Base-by-base conservation (phyloP, 2,329 filamentous ascomycete species). In the Aulographum hederae region DNA sequence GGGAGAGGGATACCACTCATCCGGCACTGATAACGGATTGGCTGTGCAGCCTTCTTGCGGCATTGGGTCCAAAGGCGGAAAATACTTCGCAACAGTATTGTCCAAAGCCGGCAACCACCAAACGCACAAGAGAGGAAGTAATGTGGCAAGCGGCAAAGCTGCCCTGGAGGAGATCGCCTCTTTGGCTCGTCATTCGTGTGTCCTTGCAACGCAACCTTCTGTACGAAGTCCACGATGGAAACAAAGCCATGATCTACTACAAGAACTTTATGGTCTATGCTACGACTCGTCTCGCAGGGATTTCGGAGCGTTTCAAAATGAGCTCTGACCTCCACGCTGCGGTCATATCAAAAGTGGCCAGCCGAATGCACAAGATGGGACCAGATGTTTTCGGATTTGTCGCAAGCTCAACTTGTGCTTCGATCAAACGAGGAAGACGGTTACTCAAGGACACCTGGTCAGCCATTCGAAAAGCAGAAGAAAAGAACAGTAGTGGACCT, bases 101-200 rank as follows among this genome's bases (percentile, higher is more conserved):
- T n/a, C n/a, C n/a, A n/a, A n/a, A n/a, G n/a, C n/a, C n/a, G n/a
- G n/a, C n/a, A n/a, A n/a, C n/a, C n/a, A n/a, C n/a, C n/a, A 80
- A 80, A 43, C 56, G 63, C 2, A 60, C 78, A 0, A 58, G 68
- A 0, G 75, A 79, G 31, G 71, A 76, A n/a, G 62, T 76, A 0
- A 58, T 57, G 10, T 61, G 67, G 44, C 43, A 60, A 1, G 47
- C 46, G 3, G 53, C 58, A 0, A 46, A 58, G 1, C 43, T 55
- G 0, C 73, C 73, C 0, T 80, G 74, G 73, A 57, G 74, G 13
- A 54, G 76, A 23, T 63, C 62, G 2, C 61, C 74, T 0, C 60
- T 66, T 31, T 80, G 72, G 65, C 60, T 80, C 0, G 51, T 71
- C 0, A 46, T 78, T 4, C 65, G 72, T 0, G 69, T 79, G 2